Percentiles rank a stretch among this genome's conserved stretches.
phyloP scores from a whole-genome alignment of 2,329 filamentous ascomycete genomes.

The Diplodia corticola region DNA sequence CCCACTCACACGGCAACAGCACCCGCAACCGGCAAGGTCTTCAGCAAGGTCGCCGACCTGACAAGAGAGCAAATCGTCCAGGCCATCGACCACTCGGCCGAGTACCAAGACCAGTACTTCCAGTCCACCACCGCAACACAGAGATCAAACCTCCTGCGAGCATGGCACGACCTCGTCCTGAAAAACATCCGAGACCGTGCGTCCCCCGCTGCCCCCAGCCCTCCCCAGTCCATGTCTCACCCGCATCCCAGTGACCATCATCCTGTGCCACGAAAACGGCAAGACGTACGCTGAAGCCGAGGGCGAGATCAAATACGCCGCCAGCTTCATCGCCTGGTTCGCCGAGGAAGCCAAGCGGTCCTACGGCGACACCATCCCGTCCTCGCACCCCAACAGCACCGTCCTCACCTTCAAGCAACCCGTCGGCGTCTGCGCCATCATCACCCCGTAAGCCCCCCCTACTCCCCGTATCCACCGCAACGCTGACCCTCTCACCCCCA shows the following conservation, averaged over 20 bases:
- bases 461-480: too few species aligned
- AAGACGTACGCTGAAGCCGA: conserved; percentile 63
- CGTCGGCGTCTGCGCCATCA: conserved; percentile 43
- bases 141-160: conserved; percentile 30
- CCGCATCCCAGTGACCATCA: conserved; percentile 24
- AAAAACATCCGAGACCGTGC: conserved; percentile 32
- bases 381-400: conserved; percentile 62
- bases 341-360: conserved; percentile 62
- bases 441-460: conserved; percentile 33
- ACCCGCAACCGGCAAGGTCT: not conserved
- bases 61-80: not conserved
- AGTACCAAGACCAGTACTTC: conserved; percentile 24
- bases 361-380: conserved; percentile 60
- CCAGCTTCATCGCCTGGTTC: conserved; percentile 59
- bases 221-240: not conserved
- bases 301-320: conserved; percentile 30
- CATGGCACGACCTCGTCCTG: conserved; percentile 32
- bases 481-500: not conserved
- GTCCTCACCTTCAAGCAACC: conserved; percentile 69
- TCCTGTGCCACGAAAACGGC: conserved; percentile 63
- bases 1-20: too few species aligned
- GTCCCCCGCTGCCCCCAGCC: not conserved
- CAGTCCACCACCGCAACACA: conserved; percentile 26
- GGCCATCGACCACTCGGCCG: conserved; percentile 27
- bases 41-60: not conserved